Evolutionary conservation across 768 basidiomycete genomes (phyloP).

Genomic region (Naganishia onofrii): DNA sequence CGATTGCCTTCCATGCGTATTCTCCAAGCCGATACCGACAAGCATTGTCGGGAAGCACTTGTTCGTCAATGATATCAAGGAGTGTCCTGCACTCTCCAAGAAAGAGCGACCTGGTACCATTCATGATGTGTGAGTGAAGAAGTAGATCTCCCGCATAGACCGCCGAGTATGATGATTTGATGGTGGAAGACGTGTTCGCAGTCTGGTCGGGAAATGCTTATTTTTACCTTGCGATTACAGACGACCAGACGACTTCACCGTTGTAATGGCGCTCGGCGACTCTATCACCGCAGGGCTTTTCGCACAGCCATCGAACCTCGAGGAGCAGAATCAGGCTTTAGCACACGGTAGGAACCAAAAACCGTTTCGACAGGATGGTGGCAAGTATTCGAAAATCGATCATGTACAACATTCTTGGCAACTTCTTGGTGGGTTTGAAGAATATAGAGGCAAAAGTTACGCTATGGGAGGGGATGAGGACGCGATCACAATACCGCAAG

Average conservation of each 20-base stretch:
- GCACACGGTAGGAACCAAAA: not conserved
- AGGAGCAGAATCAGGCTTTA: not conserved
- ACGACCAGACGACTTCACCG: slow-evolving; percentile 51
- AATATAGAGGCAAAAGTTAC: slow-evolving; percentile 39
- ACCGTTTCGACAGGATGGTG: not conserved
- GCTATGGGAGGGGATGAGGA: slow-evolving; percentile 37
- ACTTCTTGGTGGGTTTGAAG: slow-evolving; percentile 30
- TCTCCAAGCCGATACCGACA: not conserved
- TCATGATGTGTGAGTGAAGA: slow-evolving; percentile 4
- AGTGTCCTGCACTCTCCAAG: not conserved
- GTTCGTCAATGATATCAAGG: slow-evolving; percentile 6
- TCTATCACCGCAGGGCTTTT: slow-evolving; percentile 51
- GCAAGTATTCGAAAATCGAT: not conserved
- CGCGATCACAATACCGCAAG: slow-evolving; percentile 40
- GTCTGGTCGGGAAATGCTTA: not conserved
- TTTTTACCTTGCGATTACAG: slow-evolving; percentile 26
- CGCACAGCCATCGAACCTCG: slow-evolving; percentile 34
- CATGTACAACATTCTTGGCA: not conserved
- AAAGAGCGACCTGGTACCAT: not conserved
- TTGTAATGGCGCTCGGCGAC: slow-evolving; percentile 51
- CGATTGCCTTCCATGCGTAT: not conserved
- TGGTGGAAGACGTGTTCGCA: not conserved
- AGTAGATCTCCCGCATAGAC: not conserved
- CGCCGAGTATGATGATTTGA: not conserved
- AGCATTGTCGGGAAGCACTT: not conserved